Evolutionary conservation across 2,329 filamentous ascomycete species (phyloP), one percentile per base, ranked within the genome.

Genomic region (Helotiales sp.): DNA sequence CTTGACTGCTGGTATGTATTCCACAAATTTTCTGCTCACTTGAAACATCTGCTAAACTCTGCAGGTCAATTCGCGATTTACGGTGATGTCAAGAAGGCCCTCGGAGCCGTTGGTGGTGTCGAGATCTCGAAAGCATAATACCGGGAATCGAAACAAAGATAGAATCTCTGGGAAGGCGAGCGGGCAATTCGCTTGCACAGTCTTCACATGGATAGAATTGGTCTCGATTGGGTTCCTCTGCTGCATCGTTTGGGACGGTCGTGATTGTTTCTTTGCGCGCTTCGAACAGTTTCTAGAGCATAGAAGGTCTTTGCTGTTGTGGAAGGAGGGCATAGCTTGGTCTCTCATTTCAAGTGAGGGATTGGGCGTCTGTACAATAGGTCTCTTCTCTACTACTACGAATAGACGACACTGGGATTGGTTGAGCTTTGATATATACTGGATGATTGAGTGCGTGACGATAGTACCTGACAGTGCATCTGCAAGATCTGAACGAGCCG

Each of bases 1-100:
- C 34, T 52, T 59, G 62, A 63, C 62, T 40, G n/a, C n/a, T n/a
- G 63, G 66, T 64, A 60, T 52, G 52, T 38, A 7, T 29, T 27
- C 19, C 22, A 12, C 64, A 24, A 65, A 62, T 29, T 25, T 17
- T 10, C 7, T 22, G 22, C 9, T n/a, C 6, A 30, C 8, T 24
- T 8, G 22, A 42, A 17, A 8, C 22, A 19, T 17, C 38, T 24
- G 15, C 3, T 9, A 17, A 12, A 17, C 10, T 42, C 5, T 19
- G 87, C 87, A 64, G 87, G 88, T 74, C 90, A 95, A 79, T 95
- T 95, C 77, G 90, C 89, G 71, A 96, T 96, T 76, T 96, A 96
- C 73, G 91, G 89, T 75, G 82, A 87, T 66, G 70, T 89, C 68
- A 90, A 90, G 81, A 84, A 86, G 75, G 75, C 80, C 1, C 75